These are phyloP conservation scores for Penicillium verrucosum DNA, from an alignment of 2,329 filamentous ascomycete species.

Conservation along the genomic window DNA sequence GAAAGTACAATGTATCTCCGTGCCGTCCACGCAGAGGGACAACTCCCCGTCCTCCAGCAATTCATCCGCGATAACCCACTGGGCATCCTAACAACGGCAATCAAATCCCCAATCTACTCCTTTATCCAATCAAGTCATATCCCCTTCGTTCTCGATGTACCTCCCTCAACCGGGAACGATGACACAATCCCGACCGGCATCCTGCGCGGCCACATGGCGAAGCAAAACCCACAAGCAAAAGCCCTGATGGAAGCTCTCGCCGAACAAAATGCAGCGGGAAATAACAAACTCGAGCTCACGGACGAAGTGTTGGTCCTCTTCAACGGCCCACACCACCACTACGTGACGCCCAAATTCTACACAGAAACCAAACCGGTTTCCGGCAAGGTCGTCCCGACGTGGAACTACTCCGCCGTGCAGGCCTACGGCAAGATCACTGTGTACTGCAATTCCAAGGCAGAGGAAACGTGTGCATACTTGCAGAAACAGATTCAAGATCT, in stretches of 20 bases:
- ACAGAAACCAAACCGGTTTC: slow-evolving; percentile 57
- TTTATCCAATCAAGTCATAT: slow-evolving; percentile 59
- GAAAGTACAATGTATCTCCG: slow-evolving; percentile 55
- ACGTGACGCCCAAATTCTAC: slow-evolving; percentile 65
- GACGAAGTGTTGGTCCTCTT: slow-evolving; percentile 63
- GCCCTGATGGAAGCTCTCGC: slow-evolving; percentile 42
- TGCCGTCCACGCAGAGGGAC: slow-evolving; percentile 51
- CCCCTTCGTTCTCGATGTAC: slow-evolving; percentile 57
- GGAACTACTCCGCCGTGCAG: no score
- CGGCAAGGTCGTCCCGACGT: no score
- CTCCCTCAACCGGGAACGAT: slow-evolving; percentile 35
- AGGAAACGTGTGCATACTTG: slow-evolving; percentile 50
- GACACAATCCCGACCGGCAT: slow-evolving; percentile 31
- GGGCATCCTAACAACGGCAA: slow-evolving; percentile 49
- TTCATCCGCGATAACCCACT: slow-evolving; percentile 60
- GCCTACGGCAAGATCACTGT: slow-evolving; percentile 57
- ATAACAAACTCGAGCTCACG: slow-evolving; percentile 33
- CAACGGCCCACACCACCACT: slow-evolving; percentile 57
- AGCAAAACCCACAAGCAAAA: slow-evolving; percentile 8
- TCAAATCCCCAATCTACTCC: slow-evolving; percentile 44
- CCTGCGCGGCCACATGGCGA: slow-evolving; percentile 55
- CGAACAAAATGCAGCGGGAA: slow-evolving; percentile 58
- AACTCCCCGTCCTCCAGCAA: slow-evolving; percentile 50
- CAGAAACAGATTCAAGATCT: slow-evolving; percentile 53
- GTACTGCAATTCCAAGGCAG: slow-evolving; percentile 50